phyloP scores from a whole-genome alignment of 2,329 filamentous ascomycete species.

The Trichophaea hybrida region DNA sequence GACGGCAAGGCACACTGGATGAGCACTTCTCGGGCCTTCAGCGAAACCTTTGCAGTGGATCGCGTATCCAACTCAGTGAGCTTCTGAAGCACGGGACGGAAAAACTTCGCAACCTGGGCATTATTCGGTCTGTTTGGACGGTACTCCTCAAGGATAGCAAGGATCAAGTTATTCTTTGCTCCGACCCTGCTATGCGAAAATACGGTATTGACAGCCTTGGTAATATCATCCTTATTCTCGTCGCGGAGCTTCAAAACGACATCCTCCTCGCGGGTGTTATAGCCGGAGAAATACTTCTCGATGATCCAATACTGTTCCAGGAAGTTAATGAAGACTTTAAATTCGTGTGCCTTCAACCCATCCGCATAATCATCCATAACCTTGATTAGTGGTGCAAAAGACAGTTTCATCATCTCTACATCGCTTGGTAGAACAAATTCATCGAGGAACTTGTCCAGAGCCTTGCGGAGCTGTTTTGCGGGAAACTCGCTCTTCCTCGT shows the following conservation, averaged over 20 bases:
- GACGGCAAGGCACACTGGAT: slow-evolving; percentile 96
- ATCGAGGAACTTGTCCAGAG: slow-evolving; percentile 74
- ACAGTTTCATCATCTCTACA: slow-evolving; percentile 55
- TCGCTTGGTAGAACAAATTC: slow-evolving; percentile 65
- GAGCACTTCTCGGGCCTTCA: slow-evolving; percentile 93
- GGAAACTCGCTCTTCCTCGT: slow-evolving; percentile 75
- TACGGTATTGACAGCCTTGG: slow-evolving; percentile 71
- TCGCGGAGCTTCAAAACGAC: slow-evolving; percentile 88
- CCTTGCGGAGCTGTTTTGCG: slow-evolving; percentile 70
- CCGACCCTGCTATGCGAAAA: slow-evolving; percentile 86
- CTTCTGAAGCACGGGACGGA: slow-evolving; percentile 67
- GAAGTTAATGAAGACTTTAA: slow-evolving; percentile 63
- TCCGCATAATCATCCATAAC: slow-evolving; percentile 72
- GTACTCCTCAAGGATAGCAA: slow-evolving; percentile 88
- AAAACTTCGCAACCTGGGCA: slow-evolving; percentile 75
- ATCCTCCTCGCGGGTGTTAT: slow-evolving; percentile 77
- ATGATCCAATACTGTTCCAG: slow-evolving; percentile 68
- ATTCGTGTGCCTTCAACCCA: slow-evolving; percentile 81
- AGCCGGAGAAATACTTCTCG: slow-evolving; percentile 71
- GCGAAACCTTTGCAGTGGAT: slow-evolving; percentile 81
- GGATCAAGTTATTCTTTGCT: slow-evolving; percentile 82
- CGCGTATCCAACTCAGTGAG: slow-evolving; percentile 81
- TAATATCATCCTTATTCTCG: slow-evolving; percentile 84
- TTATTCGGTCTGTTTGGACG: slow-evolving; percentile 83
- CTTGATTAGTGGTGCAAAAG: slow-evolving; percentile 59